Base-by-base conservation (phyloP, 768 basidiomycete genomes). In the Leucocoprinus birnbaumii region DNA sequence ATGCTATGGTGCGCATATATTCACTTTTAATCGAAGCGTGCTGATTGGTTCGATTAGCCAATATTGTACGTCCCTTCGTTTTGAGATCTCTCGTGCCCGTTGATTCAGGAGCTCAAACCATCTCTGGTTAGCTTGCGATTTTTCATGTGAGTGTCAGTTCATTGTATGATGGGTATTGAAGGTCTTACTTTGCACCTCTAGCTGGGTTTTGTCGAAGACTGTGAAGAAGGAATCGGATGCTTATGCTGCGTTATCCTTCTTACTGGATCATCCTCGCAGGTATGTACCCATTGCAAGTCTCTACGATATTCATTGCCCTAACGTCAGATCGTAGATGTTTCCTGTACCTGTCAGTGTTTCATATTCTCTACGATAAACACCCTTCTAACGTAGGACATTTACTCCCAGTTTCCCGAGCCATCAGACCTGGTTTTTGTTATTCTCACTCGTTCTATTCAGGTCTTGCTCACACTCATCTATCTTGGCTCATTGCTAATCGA, bases 201-300 rank as follows among this genome's bases (percentile, higher is more conserved):
- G 87, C 52, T 92, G 89, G 89, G 65, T 71, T 2, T 63, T 76
- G 10, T 83, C 79, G 24, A 84, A 82, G 57, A n/a, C 80, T 1
- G 70, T 79, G 0, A 73, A 73, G 1, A 57, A 65, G 5, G 63
- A 68, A 0, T 83, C 86, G 0, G 74, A 78, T 0, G 58, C 72
- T 0, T 66, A 79, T 31, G 76, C 82, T 46, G 83, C 84, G 0
- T 68, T 90, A 3, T 80, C 83, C 14, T 93, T 91, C 66, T 72
- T 93, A 9, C 79, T 93, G 4, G 82, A 89, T 56, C 90, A 91
- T 68, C 89, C 90, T 2, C 76, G 90, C 43, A 78, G 85, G 76
- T 85, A 60, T 14, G 69, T 53, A 18, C 24, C 50, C n/a, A 14
- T 13, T 26, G 18, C 13, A 56, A 3, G 4, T 31, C 11, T 31